Conservation (phyloP, 345 rosid genomes). For the Ailanthus altissimus region DNA sequence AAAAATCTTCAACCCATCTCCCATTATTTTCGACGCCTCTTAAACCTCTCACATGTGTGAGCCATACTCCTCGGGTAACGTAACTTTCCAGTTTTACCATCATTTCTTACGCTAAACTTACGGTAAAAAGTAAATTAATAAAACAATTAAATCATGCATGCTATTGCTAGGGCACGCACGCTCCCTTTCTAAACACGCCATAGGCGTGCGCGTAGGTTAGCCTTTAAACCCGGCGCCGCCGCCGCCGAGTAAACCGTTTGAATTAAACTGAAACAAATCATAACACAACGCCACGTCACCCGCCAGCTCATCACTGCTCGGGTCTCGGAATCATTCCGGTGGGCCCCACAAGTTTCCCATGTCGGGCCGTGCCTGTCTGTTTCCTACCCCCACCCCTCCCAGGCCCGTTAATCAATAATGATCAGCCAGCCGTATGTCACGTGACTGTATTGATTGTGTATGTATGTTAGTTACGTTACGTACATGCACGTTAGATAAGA, state of each 20-base stretch:
- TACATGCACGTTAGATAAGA: not conserved
- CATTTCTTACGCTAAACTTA: too few relatives aligned
- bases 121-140: not conserved
- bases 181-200: conserved; percentile 20
- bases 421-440: conserved; percentile 10
- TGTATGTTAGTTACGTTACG: not conserved
- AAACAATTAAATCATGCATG: not conserved
- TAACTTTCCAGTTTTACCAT: not conserved
- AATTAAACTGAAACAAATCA: conserved; percentile 17
- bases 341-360: conserved; percentile 10
- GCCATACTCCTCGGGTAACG: too few relatives aligned
- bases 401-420: not conserved
- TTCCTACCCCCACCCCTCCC: not conserved
- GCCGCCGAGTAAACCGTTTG: conserved; percentile 24
- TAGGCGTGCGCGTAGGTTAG: conserved; percentile 7
- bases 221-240: conserved; percentile 7
- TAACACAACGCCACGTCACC: conserved; percentile 15
- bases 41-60: too few relatives aligned
- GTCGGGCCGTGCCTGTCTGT: conserved; percentile 21
- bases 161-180: not conserved
- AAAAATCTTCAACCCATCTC: too few relatives aligned
- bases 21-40: too few relatives aligned
- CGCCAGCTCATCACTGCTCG: conserved; percentile 12
- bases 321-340: not conserved
- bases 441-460: not conserved